A percentile compares a stretch with the other conserved stretches of the same genome.
phyloP scores from a whole-genome alignment of 2,329 filamentous ascomycete genomes.

The Emydomyces testavorans region DNA sequence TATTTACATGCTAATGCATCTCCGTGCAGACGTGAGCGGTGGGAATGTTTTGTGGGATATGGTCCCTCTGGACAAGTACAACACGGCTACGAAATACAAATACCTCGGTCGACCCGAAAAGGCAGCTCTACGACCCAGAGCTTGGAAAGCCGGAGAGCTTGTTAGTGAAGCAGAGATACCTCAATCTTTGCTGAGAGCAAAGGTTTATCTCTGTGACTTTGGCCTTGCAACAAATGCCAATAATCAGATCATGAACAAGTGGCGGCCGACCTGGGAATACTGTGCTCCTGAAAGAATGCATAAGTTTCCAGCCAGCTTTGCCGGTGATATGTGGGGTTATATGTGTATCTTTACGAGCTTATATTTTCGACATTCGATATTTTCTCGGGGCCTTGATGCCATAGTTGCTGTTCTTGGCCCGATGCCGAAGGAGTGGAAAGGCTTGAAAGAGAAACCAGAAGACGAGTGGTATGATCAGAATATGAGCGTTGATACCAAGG shows the following conservation, averaged over 20 bases:
- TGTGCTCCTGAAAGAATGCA: constrained; percentile 15
- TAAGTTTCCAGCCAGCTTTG: constrained; percentile 10
- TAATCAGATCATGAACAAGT: constrained; percentile 3
- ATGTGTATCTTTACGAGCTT: constrained; percentile 14
- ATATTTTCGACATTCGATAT: constrained; percentile 14
- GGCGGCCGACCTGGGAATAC: constrained; percentile 12
- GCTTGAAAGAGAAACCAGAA: constrained; percentile 14
- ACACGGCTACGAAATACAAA: constrained; percentile 22
- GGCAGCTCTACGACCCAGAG: constrained; percentile 19
- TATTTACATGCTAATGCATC: constrained; percentile 9
- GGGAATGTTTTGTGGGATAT: constrained; percentile 26
- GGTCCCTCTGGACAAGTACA: constrained; percentile 18
- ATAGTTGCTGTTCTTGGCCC: constrained; percentile 20
- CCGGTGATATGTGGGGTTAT: constrained; percentile 17
- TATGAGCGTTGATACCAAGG: constrained; percentile 9
- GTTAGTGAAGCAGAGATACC: constrained; percentile 19
- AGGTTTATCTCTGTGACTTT: constrained; percentile 25
- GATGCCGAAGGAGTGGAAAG: constrained; percentile 22
- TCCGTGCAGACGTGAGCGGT: constrained; percentile 21
- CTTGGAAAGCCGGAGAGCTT: constrained; percentile 22
- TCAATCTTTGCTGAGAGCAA: constrained; percentile 18
- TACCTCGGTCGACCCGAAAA: constrained; percentile 22
- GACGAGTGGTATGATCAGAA: constrained; percentile 24
- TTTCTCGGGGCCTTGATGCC: constrained; percentile 13
- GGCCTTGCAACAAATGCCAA: constrained; percentile 19